Evolutionary conservation across 352 stramenopile genomes (phyloP).

Genomic region (Phytopythium ostracodes): DNA sequence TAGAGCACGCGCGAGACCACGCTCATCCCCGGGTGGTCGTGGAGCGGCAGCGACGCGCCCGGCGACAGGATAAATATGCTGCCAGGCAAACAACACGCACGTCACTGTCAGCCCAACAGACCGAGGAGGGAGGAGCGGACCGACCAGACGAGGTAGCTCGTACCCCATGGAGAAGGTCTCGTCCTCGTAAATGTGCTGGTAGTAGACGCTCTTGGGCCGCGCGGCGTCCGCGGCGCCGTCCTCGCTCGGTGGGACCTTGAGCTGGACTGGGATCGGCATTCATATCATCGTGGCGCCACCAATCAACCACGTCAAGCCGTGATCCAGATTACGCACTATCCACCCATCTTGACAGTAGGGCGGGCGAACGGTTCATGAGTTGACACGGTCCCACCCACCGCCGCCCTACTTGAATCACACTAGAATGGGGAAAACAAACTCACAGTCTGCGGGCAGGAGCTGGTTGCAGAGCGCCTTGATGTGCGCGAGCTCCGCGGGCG

Average conservation of each 20-base stretch:
- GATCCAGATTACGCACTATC: too few relatives aligned
- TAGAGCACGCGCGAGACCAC: conserved; percentile 83
- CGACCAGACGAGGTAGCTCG: too few relatives aligned
- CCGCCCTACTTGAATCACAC: neutral
- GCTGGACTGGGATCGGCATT: conserved; percentile 33
- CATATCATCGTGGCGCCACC: neutral
- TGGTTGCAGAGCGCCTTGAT: conserved; percentile 69
- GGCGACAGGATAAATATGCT: conserved; percentile 86
- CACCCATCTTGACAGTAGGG: too few relatives aligned
- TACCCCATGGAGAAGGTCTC: conserved; percentile 81
- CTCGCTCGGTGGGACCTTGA: conserved; percentile 35
- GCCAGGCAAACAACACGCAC: neutral
- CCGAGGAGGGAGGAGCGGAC: too few relatives aligned
- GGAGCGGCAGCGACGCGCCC: conserved; percentile 62
- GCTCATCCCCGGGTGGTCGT: conserved; percentile 84
- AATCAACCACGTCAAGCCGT: neutral
- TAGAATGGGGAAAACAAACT: neutral
- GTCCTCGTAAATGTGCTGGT: conserved; percentile 83
- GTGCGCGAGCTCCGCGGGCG: conserved; percentile 46
- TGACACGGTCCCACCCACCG: neutral
- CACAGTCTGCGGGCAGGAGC: conserved; percentile 67
- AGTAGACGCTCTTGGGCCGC: conserved; percentile 38
- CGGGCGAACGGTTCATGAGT: too few relatives aligned
- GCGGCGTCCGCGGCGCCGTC: conserved; percentile 6
- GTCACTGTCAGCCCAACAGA: too few relatives aligned